These are phyloP conservation scores for Sarocladiaceae sp. DNA, from an alignment of 2,329 filamentous ascomycete genomes.

Conservation along the genomic window DNA sequence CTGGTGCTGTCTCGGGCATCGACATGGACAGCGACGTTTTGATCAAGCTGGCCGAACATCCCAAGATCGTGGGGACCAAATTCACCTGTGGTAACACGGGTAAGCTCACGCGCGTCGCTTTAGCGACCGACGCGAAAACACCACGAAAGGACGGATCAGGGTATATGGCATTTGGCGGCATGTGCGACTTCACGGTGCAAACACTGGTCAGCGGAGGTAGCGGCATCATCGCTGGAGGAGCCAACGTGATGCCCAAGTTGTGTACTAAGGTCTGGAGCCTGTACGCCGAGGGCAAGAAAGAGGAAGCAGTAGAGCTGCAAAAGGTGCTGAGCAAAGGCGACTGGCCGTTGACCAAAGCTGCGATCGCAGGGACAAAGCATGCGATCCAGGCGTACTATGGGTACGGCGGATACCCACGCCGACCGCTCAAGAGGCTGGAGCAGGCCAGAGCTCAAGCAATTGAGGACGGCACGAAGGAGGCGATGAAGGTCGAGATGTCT, in stretches of 20 bases:
- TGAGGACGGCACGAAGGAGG: slow-evolving; percentile 51
- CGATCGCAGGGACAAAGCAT: slow-evolving; percentile 80
- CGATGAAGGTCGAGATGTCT: slow-evolving; percentile 58
- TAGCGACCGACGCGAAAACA: slow-evolving; percentile 64
- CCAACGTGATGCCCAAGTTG: slow-evolving; percentile 78
- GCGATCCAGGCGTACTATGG: slow-evolving; percentile 75
- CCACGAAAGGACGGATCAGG: slow-evolving; percentile 51
- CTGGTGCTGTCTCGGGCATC: slow-evolving; percentile 77
- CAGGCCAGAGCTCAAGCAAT: slow-evolving; percentile 47
- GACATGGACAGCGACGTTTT: slow-evolving; percentile 87
- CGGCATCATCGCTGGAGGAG: slow-evolving; percentile 79
- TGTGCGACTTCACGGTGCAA: slow-evolving; percentile 82
- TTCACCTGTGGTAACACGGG: slow-evolving; percentile 90
- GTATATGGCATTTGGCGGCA: slow-evolving; percentile 83
- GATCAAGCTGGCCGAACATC: slow-evolving; percentile 70
- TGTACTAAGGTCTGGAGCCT: slow-evolving; percentile 75
- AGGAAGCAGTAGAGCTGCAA: slow-evolving; percentile 70
- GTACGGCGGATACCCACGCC: slow-evolving; percentile 71
- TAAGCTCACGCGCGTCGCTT: slow-evolving; percentile 77
- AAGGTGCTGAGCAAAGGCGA: slow-evolving; percentile 72
- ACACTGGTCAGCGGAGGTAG: slow-evolving; percentile 72
- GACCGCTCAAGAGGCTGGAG: slow-evolving; percentile 62
- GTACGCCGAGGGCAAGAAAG: slow-evolving; percentile 63
- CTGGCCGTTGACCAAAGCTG: slow-evolving; percentile 76
- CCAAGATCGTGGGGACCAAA: slow-evolving; percentile 82